Evolutionary conservation across 345 rosid species (phyloP), one percentile per base, ranked within the genome.

Genomic region (Eucalyptus sp.): DNA sequence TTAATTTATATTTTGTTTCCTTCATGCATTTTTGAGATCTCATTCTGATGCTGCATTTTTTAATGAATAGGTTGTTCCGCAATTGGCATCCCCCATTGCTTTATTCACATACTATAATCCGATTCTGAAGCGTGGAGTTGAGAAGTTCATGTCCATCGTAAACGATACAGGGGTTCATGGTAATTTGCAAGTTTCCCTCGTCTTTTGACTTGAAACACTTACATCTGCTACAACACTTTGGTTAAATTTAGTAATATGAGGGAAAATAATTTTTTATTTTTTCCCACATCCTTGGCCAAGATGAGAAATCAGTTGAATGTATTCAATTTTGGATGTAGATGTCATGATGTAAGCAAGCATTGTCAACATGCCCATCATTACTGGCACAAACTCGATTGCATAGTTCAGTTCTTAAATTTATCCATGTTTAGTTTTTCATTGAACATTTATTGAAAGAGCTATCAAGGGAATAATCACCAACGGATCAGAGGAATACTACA

Each of bases 21-120:
- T 31, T 71, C 25, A 5, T 71, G 44, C 80, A 71, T 71, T 17
- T 33, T 71, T 71, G 13, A 37, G 81, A 71, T 71, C 7, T 16
- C 6, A 43, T 37, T 71, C 46, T 71, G 46, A 71, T 71, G 46
- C 81, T 71, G 81, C 46, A 37, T 13, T 71, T 71, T 71, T 17
- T 9, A 18, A 71, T 71, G 25, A 71, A 71, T 93, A 97, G 99
- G 98, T 98, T 88, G 92, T 95, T 88, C 99, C 99, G 41, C 93
- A 95, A 88, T 83, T 98, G 87, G 92, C 99, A 80, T 96, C 96
- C 89, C 99, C 99, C 48, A 64, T 97, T 94, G 99, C 98, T 66
- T 91, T 98, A 91, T 97, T 98, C 91, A 94, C 99, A 27, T 98
- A 98, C 91, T 98, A 96, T 94, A 98, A 98, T 91, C 99, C 99